Evolutionary conservation across 805 yeast species (phyloP), one percentile per base, ranked within the genome.

Genomic region (Candida michaelii): DNA sequence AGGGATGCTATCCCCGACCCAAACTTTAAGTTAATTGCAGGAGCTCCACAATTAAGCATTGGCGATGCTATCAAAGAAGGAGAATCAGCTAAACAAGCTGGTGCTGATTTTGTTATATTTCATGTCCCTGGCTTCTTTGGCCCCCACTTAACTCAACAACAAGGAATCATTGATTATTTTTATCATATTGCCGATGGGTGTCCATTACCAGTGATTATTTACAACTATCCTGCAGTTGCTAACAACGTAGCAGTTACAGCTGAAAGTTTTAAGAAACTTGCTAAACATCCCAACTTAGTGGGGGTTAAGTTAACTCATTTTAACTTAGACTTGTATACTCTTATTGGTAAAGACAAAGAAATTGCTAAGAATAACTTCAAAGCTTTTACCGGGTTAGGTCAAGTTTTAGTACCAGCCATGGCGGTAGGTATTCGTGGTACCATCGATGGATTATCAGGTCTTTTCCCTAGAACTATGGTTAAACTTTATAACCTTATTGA

Each of bases 51-150:
- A 56, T 55, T 42, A 50, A 52, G 42, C 49, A 48, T 59, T 16
- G 47, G 50, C 14, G 70, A 61, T 16, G 53, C 65, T 2, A 41
- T 65, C 18, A 49, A 45, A 12, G 64, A 59, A 38, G 50, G 57
- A 8, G 36, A 50, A 13, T 46, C 48, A 5, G 62, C 62, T 2
- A 51, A 51, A 16, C 46, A 51, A 9, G 65, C 66, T 13, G 69
- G 69, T 7, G 73, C 69, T 15, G 63, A 64, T 38, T 62, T 55
- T 40, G 51, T 57, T 3, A 57, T 67, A 19, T 53, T 63, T 21
- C 54, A 65, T 18, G 54, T 60, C 3, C 69, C 71, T 8, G 67
- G 68, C 3, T 66, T 60, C 44, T 68, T 63, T 46, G 70, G 69
- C 3, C 58, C 61, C 1, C 50, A 44, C 10, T 49, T 62, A 43